Conservation (phyloP, 1,284 basidiomycete genomes). For the Mixia osmundae region DNA sequence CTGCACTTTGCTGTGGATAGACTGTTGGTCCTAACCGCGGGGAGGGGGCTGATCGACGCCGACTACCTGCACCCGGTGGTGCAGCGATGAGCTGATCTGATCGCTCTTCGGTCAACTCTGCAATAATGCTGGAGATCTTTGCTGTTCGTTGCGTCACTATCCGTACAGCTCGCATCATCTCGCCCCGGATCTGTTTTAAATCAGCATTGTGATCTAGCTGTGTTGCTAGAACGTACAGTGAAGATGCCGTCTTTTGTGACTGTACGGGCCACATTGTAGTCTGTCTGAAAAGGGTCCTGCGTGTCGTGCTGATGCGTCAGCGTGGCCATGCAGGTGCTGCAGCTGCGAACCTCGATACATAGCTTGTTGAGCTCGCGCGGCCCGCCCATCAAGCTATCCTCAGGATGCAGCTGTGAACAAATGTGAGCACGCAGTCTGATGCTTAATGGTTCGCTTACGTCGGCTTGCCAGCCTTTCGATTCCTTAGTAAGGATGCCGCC, state of each 20-base stretch:
- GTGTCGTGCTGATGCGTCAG: not conserved
- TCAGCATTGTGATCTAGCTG: constrained; percentile 1
- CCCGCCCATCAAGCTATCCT: constrained; percentile 35
- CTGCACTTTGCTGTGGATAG: too few species aligned
- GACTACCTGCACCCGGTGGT: constrained; percentile 11
- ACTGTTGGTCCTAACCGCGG: constrained; percentile 8
- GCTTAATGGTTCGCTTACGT: constrained; percentile 31
- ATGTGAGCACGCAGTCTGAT: not conserved
- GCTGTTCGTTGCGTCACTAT: constrained; percentile 17
- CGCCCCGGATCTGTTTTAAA: constrained; percentile 58
- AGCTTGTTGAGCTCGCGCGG: constrained; percentile 67
- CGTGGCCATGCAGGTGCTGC: constrained; percentile 6
- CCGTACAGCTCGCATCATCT: constrained; percentile 87
- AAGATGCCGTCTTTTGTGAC: constrained; percentile 92
- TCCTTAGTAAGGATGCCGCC: constrained; percentile 66
- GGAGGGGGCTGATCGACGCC: constrained; percentile 13
- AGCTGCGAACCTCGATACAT: constrained; percentile 54
- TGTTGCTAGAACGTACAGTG: constrained; percentile 33
- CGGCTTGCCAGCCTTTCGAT: constrained; percentile 74
- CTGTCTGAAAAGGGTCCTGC: constrained; percentile 82
- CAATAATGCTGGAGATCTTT: constrained; percentile 16
- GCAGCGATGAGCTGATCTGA: constrained; percentile 19
- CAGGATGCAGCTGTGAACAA: constrained; percentile 22
- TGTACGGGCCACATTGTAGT: constrained; percentile 88
- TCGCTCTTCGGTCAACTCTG: constrained; percentile 19